phyloP scores from a whole-genome alignment of 2,329 filamentous ascomycete species.

The Arthrobotrys entomopaga region DNA sequence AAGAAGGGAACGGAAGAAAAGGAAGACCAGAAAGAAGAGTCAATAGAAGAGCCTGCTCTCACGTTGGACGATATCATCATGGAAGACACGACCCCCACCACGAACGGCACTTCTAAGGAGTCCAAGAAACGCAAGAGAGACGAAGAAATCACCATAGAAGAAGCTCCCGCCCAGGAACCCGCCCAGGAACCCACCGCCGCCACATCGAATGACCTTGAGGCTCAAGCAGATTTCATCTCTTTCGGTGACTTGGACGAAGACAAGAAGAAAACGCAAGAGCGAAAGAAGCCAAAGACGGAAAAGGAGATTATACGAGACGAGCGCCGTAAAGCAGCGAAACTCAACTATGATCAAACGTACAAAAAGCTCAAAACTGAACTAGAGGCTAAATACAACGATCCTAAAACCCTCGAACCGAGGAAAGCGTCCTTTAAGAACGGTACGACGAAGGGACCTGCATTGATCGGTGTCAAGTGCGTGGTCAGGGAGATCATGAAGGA shows the following conservation, averaged over 20 bases:
- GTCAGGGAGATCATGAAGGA: slow-evolving; percentile 43
- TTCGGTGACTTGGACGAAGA: slow-evolving; percentile 29
- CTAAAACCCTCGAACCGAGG: neutral
- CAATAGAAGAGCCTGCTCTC: neutral
- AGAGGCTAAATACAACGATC: slow-evolving; percentile 26
- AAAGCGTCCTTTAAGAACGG: slow-evolving; percentile 28
- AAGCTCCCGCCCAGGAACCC: neutral
- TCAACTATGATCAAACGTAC: slow-evolving; percentile 36
- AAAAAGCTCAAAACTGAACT: slow-evolving; percentile 40
- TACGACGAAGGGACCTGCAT: slow-evolving; percentile 7
- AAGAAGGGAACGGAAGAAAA: slow-evolving; percentile 54
- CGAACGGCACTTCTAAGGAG: slow-evolving; percentile 20
- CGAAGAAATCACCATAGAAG: slow-evolving; percentile 17
- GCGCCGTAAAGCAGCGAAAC: slow-evolving; percentile 12
- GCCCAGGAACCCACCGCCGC: neutral
- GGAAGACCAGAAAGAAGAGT: slow-evolving; percentile 31
- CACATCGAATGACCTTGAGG: slow-evolving; percentile 11
- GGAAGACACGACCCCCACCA: slow-evolving; percentile 39
- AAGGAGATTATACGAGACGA: slow-evolving; percentile 46
- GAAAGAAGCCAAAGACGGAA: slow-evolving; percentile 44
- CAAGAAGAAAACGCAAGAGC: slow-evolving; percentile 32
- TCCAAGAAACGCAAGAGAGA: slow-evolving; percentile 46
- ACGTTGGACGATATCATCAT: slow-evolving; percentile 29
- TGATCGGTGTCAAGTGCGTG: slow-evolving; percentile 34
- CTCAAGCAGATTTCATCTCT: slow-evolving; percentile 44